Base-by-base conservation (phyloP, 2,329 filamentous ascomycete genomes). In the Cladosporium austrohemisphaericum region DNA sequence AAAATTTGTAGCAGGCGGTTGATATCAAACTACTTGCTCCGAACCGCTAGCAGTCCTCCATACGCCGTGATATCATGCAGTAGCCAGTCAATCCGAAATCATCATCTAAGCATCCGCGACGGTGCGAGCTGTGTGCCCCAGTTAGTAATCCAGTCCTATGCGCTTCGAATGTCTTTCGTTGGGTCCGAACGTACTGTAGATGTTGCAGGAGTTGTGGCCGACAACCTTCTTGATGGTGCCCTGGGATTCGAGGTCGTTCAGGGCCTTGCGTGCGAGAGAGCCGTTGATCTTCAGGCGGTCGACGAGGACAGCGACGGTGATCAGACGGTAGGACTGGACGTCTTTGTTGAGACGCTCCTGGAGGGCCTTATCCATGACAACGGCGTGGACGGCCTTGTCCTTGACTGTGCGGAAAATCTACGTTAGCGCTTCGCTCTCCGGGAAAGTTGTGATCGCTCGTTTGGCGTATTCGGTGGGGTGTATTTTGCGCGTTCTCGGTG, bases 211-310 rank as follows among this genome's bases (percentile, higher is more conserved):
- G 80, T 85, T 92, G 84, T 98, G 94, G 64, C 83, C 83, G 63
- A 97, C 89, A 67, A 98, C 82, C 77, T 94, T 92, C 85, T 93
- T 95, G 81, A 98, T 98, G 76, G 89, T 83, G 67, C 92, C 93
- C 84, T 91, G 93, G 82, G 94, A 89, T 85, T 97, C 92, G 66
- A 97, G 82, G 71, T 97, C 92, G 71, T 79, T 79, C 63, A 97
- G 80, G 76, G 88, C 92, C 78, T 82, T 79, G 71, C 93, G 85
- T 64, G 93, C 93, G 70, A 98, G 80, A 66, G 89, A 95, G 71
- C 93, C 94, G 81, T 98, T 98, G 83, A 98, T 94, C 90, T 98
- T 98, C 76, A 98, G 84, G 77, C 93, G 85, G 79, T 98, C 93
- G 83, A 98, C 93, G 70, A 98, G 90, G 68, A 89, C 92, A 69